Evolutionary conservation across 768 basidiomycete species (phyloP).

Genomic region (Tylopilus sp.): DNA sequence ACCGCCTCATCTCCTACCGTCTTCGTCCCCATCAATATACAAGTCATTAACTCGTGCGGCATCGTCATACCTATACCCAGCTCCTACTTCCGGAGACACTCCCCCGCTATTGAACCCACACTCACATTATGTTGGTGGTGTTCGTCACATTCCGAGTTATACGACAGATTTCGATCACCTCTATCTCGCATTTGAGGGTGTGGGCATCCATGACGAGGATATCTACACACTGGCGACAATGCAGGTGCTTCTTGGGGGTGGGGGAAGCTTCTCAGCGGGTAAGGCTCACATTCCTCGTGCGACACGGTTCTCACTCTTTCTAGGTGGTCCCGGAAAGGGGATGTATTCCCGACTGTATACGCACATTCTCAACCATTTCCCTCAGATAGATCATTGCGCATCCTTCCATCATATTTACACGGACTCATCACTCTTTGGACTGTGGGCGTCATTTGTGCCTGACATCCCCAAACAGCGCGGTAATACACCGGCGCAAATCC

Average conservation of each 20-base stretch:
- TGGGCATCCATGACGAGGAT: constrained; percentile 87
- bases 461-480: constrained; percentile 50
- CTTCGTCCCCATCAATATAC: constrained; percentile 49
- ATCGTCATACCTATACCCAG: constrained; percentile 62
- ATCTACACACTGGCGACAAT: constrained; percentile 92
- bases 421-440: constrained; percentile 90
- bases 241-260: constrained; percentile 93
- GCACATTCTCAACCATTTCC: constrained; percentile 91
- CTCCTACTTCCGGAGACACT: constrained; percentile 15
- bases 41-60: constrained; percentile 77
- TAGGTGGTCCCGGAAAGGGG: constrained; percentile 95
- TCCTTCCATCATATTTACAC: constrained; percentile 98
- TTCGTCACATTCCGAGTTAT: constrained; percentile 60
- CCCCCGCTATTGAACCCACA: constrained; percentile 22
- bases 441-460: constrained; percentile 83
- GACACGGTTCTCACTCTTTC: constrained; percentile 2
- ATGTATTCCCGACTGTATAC: constrained; percentile 99
- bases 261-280: constrained; percentile 95
- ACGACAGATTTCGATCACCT: constrained; percentile 84
- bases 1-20: constrained; percentile 57
- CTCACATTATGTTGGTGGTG: constrained; percentile 81
- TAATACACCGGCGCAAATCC: constrained; percentile 65
- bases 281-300: constrained; percentile 9
- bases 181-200: constrained; percentile 89
- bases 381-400: constrained; percentile 91